These are phyloP conservation scores for Oryza coarctata DNA, from an alignment of 176 grass and related monocot species.

Conservation along the genomic window DNA sequence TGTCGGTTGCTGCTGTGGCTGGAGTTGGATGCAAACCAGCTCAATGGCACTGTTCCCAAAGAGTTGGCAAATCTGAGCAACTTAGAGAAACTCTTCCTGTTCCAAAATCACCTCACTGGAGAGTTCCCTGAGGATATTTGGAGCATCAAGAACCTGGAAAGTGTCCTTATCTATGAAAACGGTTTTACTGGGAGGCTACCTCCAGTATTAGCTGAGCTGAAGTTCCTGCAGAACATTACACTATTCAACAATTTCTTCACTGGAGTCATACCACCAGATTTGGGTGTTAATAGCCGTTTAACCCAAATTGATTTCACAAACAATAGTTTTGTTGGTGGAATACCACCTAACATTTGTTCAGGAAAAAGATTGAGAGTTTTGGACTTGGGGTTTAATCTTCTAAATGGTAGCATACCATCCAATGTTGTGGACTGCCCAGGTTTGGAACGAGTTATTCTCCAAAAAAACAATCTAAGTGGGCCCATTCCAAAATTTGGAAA, in stretches of 20 bases:
- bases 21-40: constrained; percentile 56
- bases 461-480: constrained; percentile 52
- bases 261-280: constrained; percentile 50
- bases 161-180: constrained; percentile 45
- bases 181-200: constrained; percentile 48
- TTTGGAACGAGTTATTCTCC: constrained; percentile 50
- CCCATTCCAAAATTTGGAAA: constrained; percentile 44
- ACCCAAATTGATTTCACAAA: constrained; percentile 55
- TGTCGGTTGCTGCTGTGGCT: constrained; percentile 31
- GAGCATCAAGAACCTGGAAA: constrained; percentile 50
- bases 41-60: constrained; percentile 53
- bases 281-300: constrained; percentile 58
- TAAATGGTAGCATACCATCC: constrained; percentile 71
- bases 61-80: constrained; percentile 45
- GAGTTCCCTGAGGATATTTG: constrained; percentile 67
- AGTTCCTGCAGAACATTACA: constrained; percentile 48
- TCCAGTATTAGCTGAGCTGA: constrained; percentile 44
- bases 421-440: constrained; percentile 48
- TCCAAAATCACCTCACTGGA: constrained; percentile 43
- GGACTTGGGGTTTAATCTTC: constrained; percentile 53
- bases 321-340: constrained; percentile 54
- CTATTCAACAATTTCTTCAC: constrained; percentile 56
- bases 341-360: constrained; percentile 72
- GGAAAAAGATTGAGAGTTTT: constrained; percentile 56
- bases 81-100: constrained; percentile 44